Evolutionary conservation across 192 early-diverging fungal genomes (phyloP).

Genomic region (Gamsiella multidivaricata): DNA sequence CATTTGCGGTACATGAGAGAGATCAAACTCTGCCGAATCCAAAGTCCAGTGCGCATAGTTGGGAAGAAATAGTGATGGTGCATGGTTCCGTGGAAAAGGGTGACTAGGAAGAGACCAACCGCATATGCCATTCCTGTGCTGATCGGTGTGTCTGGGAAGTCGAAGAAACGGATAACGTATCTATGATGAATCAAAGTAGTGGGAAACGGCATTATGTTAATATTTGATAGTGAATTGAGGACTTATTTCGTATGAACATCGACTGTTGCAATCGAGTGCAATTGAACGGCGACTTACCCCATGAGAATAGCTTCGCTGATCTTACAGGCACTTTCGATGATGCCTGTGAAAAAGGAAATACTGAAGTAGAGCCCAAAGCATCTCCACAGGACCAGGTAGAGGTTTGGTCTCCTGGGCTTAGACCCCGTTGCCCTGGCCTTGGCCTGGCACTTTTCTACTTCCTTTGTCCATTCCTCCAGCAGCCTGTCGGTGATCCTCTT

Average conservation of each 20-base stretch:
- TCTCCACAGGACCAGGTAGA: slow-evolving; percentile 33
- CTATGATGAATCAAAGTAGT: slow-evolving; percentile 6
- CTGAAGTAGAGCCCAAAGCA: slow-evolving; percentile 50
- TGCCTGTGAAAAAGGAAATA: slow-evolving; percentile 35
- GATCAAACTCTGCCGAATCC: slow-evolving; percentile 45
- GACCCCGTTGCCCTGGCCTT: slow-evolving; percentile 18
- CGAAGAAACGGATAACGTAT: slow-evolving; percentile 53
- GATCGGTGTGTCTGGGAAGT: slow-evolving; percentile 8
- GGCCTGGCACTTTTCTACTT: slow-evolving; percentile 26
- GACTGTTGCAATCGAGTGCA: not conserved
- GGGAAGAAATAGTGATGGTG: slow-evolving; percentile 58
- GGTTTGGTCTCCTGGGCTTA: slow-evolving; percentile 33
- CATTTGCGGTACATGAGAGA: slow-evolving; percentile 57
- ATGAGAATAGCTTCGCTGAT: slow-evolving; percentile 57
- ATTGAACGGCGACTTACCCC: slow-evolving; percentile 33
- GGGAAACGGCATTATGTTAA: too few species aligned
- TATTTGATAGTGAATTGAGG: too few species aligned
- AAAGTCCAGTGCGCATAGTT: slow-evolving; percentile 53
- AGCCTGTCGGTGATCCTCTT: slow-evolving; percentile 40
- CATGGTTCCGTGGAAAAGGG: slow-evolving; percentile 52
- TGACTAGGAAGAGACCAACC: slow-evolving; percentile 48
- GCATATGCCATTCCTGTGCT: slow-evolving; percentile 47
- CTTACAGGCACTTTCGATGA: slow-evolving; percentile 49
- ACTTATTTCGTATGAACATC: too few species aligned
- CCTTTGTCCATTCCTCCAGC: slow-evolving; percentile 37